phyloP scores from a whole-genome alignment of 2,329 filamentous ascomycete genomes.

The Exophiala dermatitidis region DNA sequence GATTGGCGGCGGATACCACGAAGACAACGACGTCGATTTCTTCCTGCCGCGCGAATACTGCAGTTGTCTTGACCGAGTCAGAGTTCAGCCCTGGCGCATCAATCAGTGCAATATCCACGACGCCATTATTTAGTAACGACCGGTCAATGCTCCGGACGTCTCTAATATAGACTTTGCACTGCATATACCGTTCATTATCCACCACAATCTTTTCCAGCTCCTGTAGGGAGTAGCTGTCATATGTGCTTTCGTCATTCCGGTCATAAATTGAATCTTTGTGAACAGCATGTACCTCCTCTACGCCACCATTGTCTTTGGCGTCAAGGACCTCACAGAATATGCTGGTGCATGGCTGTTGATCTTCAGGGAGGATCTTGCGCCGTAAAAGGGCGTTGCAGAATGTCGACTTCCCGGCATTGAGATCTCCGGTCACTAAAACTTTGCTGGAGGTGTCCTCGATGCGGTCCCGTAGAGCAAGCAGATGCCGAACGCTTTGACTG shows the following conservation, averaged over 20 bases:
- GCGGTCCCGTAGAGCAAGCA: slow-evolving; percentile 76
- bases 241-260: slow-evolving; percentile 86
- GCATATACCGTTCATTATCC: slow-evolving; percentile 80
- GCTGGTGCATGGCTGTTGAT: slow-evolving; percentile 95
- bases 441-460: slow-evolving; percentile 98
- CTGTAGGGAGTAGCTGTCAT: slow-evolving; percentile 71
- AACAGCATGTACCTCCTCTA: slow-evolving; percentile 94
- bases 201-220: slow-evolving; percentile 84
- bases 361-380: slow-evolving; percentile 86
- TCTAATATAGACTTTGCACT: slow-evolving; percentile 95
- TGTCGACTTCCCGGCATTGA: slow-evolving; percentile 96
- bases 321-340: slow-evolving; percentile 98
- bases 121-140: slow-evolving; percentile 91
- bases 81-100: slow-evolving; percentile 93
- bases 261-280: slow-evolving; percentile 74
- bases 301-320: slow-evolving; percentile 76
- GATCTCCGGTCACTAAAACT: slow-evolving; percentile 86
- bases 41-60: slow-evolving; percentile 92
- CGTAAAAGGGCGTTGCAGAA: slow-evolving; percentile 97
- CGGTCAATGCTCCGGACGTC: slow-evolving; percentile 85
- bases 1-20: slow-evolving; percentile 93
- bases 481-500: slow-evolving; percentile 83
- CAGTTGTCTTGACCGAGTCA: slow-evolving; percentile 93
- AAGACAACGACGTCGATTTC: slow-evolving; percentile 99
- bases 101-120: slow-evolving; percentile 95